These are phyloP conservation scores for Basipetospora chlamydospora DNA, from an alignment of 2,329 filamentous ascomycete species.

Conservation along the genomic window DNA sequence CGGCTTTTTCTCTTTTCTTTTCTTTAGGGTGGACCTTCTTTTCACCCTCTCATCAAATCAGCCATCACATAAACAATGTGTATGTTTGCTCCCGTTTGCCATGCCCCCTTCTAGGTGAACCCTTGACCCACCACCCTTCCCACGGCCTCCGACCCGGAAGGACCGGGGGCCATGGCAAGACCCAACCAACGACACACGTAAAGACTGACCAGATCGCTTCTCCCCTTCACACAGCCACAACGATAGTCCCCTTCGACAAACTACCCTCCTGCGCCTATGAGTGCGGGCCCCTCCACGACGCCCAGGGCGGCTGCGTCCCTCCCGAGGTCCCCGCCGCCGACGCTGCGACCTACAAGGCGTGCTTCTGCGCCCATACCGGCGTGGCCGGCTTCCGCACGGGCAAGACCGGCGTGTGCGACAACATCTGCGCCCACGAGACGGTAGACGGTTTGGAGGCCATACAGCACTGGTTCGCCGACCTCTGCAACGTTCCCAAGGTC, in stretches of 20 bases:
- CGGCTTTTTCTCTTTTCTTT: too few relatives aligned
- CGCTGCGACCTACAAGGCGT: slow-evolving; percentile 43
- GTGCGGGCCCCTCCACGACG: slow-evolving; percentile 51
- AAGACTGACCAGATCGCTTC: too few relatives aligned
- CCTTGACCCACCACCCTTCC: too few relatives aligned
- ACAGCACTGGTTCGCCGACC: slow-evolving; percentile 54
- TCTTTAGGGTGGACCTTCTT: too few relatives aligned
- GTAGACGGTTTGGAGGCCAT: slow-evolving; percentile 37
- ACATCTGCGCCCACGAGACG: slow-evolving; percentile 29
- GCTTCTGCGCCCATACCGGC: slow-evolving; percentile 55
- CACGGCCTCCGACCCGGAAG: too few relatives aligned
- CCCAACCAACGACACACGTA: too few relatives aligned
- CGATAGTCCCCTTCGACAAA: slow-evolving; percentile 37
- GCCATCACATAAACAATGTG: too few relatives aligned
- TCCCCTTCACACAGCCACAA: too few relatives aligned
- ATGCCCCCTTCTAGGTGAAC: too few relatives aligned
- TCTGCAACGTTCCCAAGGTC: slow-evolving; percentile 36
- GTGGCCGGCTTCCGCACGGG: slow-evolving; percentile 44
- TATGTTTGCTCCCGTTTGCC: too few relatives aligned
- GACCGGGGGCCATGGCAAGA: too few relatives aligned
- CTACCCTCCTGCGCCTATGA: slow-evolving; percentile 47
- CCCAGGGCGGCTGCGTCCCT: slow-evolving; percentile 57
- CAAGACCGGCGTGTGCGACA: slow-evolving; percentile 46
- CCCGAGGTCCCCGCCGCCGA: slow-evolving; percentile 33
- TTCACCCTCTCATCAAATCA: too few relatives aligned